Percentiles rank a stretch among this genome's conserved stretches.
phyloP scores from a whole-genome alignment of 1,139 yeast genomes.

The Meyerozyma elateridarum region DNA sequence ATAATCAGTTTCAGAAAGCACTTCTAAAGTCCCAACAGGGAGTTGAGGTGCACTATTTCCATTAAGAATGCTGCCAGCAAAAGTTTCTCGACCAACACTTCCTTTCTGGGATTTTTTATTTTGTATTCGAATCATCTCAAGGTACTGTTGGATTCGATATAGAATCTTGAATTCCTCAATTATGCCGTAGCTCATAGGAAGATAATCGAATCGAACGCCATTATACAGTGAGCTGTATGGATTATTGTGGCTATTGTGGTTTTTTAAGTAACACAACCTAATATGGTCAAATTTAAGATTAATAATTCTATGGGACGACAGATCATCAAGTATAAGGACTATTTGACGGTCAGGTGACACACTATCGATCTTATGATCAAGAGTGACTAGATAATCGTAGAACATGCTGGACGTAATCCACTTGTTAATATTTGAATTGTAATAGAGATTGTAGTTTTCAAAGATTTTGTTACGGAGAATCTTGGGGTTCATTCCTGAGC shows the following conservation, averaged over 20 bases:
- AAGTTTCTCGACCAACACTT: not conserved
- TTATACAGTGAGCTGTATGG: slow-evolving; percentile 32
- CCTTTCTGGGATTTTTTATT: slow-evolving; percentile 18
- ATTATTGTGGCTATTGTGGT: slow-evolving; percentile 37
- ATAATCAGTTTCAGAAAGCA: slow-evolving; percentile 35
- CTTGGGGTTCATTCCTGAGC: slow-evolving; percentile 17
- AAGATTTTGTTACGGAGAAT: slow-evolving; percentile 43
- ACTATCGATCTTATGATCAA: slow-evolving; percentile 50
- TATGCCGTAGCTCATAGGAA: slow-evolving; percentile 65
- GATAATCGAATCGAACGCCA: slow-evolving; percentile 43
- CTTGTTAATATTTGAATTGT: slow-evolving; percentile 57
- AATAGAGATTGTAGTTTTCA: slow-evolving; percentile 47
- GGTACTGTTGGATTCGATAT: slow-evolving; percentile 56
- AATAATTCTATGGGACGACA: slow-evolving; percentile 58
- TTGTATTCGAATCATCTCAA: slow-evolving; percentile 44
- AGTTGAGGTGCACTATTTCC: slow-evolving; percentile 1
- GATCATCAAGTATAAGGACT: slow-evolving; percentile 54
- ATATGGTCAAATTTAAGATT: slow-evolving; percentile 54
- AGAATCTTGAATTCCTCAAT: slow-evolving; percentile 57
- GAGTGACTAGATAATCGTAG: slow-evolving; percentile 54
- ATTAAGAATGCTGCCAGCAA: not conserved
- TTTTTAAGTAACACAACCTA: slow-evolving; percentile 39
- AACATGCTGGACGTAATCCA: slow-evolving; percentile 66
- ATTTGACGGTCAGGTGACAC: slow-evolving; percentile 43
- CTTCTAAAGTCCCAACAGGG: slow-evolving; percentile 14